These are phyloP conservation scores for Populus davidiana DNA, from an alignment of 345 rosid genomes.

Conservation along the genomic window DNA sequence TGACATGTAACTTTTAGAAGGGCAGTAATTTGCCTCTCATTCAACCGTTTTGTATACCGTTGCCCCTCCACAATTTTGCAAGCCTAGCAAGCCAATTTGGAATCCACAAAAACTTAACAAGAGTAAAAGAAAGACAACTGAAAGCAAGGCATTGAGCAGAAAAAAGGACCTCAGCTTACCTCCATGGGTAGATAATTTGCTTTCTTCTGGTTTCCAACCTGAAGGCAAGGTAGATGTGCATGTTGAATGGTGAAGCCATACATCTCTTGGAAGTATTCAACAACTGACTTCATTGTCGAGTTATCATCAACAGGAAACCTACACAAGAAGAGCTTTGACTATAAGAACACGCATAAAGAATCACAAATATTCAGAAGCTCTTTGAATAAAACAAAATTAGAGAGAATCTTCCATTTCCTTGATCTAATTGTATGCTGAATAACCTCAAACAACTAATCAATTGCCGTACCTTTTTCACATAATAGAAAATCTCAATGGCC, in stretches of 20 bases:
- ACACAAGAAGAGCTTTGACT: constrained; percentile 10
- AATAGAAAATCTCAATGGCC: neutral
- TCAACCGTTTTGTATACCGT: constrained; percentile 83
- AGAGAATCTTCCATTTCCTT: neutral
- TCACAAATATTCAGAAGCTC: neutral
- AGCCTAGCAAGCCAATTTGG: constrained; percentile 46
- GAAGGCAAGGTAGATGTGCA: constrained; percentile 95
- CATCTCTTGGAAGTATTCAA: constrained; percentile 97
- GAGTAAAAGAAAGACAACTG: neutral
- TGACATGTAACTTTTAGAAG: constrained; percentile 94
- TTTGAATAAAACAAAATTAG: neutral
- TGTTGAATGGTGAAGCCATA: constrained; percentile 91
- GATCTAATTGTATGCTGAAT: neutral
- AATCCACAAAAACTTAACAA: constrained; percentile 1
- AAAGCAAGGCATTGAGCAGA: neutral
- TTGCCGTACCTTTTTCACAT: too few relatives aligned
- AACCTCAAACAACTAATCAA: neutral
- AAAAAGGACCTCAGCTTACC: constrained; percentile 33
- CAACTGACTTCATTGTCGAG: constrained; percentile 89
- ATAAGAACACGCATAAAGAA: constrained; percentile 7
- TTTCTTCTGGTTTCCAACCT: constrained; percentile 97
- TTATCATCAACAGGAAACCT: constrained; percentile 98
- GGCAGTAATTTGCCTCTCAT: constrained; percentile 91
- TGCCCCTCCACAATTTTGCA: constrained; percentile 99
- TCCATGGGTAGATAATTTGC: constrained; percentile 99